These are phyloP conservation scores for Colletotrichum liaoningense DNA, from an alignment of 2,329 filamentous ascomycete species.

Conservation along the genomic window DNA sequence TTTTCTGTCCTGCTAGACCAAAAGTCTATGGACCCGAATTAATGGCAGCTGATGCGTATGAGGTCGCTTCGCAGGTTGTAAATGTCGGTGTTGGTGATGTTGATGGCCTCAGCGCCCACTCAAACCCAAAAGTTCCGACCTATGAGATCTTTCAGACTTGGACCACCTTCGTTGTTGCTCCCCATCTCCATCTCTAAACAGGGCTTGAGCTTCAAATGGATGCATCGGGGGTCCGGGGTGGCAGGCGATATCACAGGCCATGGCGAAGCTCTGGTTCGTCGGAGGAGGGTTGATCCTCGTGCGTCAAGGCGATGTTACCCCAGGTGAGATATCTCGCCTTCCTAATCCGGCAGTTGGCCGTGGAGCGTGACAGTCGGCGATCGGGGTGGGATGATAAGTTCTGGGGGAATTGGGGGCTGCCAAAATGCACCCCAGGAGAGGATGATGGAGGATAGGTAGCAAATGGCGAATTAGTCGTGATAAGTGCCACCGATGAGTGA, in stretches of 20 bases:
- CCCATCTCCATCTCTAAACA: not conserved
- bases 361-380: slow-evolving; percentile 3
- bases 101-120: not conserved
- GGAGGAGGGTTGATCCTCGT: slow-evolving; percentile 7
- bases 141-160: not conserved
- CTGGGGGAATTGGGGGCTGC: not conserved
- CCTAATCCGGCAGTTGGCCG: slow-evolving; percentile 16
- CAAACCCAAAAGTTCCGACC: not conserved
- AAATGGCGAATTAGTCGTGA: not conserved
- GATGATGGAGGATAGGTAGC: not conserved
- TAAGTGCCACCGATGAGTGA: not conserved
- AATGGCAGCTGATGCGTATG: not conserved
- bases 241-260: not conserved
- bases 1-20: not conserved
- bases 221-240: not conserved
- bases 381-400: not conserved
- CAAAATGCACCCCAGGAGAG: not conserved
- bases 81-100: not conserved
- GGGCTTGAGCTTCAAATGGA: not conserved
- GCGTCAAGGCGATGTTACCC: slow-evolving; percentile 22
- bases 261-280: not conserved
- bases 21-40: not conserved
- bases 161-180: too few relatives aligned
- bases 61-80: not conserved
- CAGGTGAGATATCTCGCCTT: slow-evolving; percentile 25